Base-by-base conservation (phyloP, 1,284 basidiomycete species). In the Agaricales sp. region DNA sequence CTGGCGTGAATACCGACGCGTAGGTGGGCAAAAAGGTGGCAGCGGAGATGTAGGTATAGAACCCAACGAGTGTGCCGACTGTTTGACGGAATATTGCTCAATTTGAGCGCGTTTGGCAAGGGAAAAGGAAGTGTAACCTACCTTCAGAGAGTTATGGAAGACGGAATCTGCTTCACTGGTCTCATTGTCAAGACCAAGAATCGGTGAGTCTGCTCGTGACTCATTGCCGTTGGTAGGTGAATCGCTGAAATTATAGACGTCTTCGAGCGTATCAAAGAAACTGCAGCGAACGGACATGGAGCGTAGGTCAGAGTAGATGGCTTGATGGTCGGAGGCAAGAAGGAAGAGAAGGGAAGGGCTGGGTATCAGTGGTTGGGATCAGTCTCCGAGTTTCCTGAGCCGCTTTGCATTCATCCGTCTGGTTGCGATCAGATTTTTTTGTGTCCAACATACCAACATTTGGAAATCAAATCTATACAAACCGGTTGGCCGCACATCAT, bases 271-370 rank as follows among this genome's bases (percentile, higher is more conserved):
- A 8, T 41, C 8, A 16, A 41, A 41, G 18, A 41, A 41, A 16
- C 39, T 41, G 39, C 4, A 41, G 18, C 39, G 39, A 41, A 20
- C 39, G 16, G 39, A n/a, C 39, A 41, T 41, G 39, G 39, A 41
- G 39, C 4, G 39, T 16, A 18, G 39, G 39, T 8, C 26, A 30
- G 26, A 14, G 26, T 30, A 6, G 26, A 30, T 6, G 6, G 26
- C 26, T 30, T 30, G 26, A 30, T 6, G 14, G 26, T 6, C 14
- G 26, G 26, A 14, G 26, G 14, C 6, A 14, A 30, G 26, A 14
- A 30, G 26, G 26, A 30, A 14, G 26, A 30, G 26, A 30, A 30
- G 26, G 26, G 14, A 14, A 14, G 26, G 26, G 26, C 6, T 6
- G 26, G 14, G 26, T 30, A 6, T 6, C 6, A 14, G 6, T 30